Evolutionary conservation across 2,329 filamentous ascomycete species (phyloP).

Genomic region (Penicillium capsulatum): DNA sequence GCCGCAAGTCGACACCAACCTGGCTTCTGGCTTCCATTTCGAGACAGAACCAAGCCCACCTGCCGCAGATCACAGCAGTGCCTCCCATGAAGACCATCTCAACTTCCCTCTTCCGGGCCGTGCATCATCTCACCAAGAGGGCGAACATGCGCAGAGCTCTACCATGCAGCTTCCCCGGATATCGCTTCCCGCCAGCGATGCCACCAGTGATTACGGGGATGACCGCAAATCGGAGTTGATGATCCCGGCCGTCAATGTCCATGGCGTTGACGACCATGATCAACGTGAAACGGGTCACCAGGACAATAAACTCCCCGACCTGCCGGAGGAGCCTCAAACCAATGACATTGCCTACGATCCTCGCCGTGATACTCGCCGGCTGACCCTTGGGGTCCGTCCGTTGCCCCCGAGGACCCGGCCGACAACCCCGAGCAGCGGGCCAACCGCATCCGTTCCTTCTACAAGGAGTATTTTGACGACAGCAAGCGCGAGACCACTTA

Average conservation of each 20-base stretch:
- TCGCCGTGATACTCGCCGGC: constrained; percentile 45
- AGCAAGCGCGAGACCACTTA: constrained; percentile 57
- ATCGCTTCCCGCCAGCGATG: constrained; percentile 45
- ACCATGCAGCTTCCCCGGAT: constrained; percentile 31
- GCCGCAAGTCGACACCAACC: constrained; percentile 11
- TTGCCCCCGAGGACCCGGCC: constrained; percentile 80
- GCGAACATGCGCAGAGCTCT: constrained; percentile 16
- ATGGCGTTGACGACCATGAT: constrained; percentile 22
- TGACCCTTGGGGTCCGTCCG: constrained; percentile 68
- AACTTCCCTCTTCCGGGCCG: constrained; percentile 23
- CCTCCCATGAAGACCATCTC: constrained; percentile 13
- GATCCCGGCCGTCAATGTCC: constrained; percentile 36
- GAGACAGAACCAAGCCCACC: constrained; percentile 8
- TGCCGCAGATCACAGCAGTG: constrained; percentile 1
- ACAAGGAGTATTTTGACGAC: constrained; percentile 99
- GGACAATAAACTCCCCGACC: constrained; percentile 16
- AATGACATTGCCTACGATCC: constrained; percentile 23
- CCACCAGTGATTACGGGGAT: constrained; percentile 54
- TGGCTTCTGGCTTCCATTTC: constrained; percentile 19
- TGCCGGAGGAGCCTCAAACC: constrained; percentile 26
- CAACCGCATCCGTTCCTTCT: constrained; percentile 96
- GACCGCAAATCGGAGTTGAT: constrained; percentile 48
- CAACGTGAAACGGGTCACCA: constrained; percentile 13
- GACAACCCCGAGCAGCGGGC: constrained; percentile 93
- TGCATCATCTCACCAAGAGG: constrained; percentile 12